Conservation (phyloP, 805 yeast species). For the Kuraishia floccosa region DNA sequence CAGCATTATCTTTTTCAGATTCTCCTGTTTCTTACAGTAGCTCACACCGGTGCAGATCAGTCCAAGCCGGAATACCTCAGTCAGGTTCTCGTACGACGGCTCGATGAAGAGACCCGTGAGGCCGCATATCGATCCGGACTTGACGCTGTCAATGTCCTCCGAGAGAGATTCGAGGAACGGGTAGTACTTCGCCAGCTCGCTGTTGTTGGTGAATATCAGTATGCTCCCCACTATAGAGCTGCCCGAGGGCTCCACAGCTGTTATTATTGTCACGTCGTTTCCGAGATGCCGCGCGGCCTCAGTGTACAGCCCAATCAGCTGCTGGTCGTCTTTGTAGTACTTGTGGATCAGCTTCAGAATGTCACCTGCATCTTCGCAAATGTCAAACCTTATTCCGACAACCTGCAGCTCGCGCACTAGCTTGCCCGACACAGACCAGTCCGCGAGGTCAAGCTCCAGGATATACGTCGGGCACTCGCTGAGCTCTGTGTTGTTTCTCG, state of each 20-base stretch:
- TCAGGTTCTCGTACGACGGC: slow-evolving; percentile 37
- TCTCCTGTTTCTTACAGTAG: slow-evolving; percentile 23
- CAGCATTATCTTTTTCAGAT: slow-evolving; percentile 6
- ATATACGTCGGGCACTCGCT: slow-evolving; percentile 12
- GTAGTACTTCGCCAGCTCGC: slow-evolving; percentile 31
- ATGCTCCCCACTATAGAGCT: slow-evolving; percentile 42
- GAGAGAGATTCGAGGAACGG: slow-evolving; percentile 38
- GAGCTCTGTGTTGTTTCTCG: slow-evolving; percentile 7
- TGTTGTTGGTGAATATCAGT: slow-evolving; percentile 32
- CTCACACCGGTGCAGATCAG: slow-evolving; percentile 45
- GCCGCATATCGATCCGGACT: slow-evolving; percentile 26
- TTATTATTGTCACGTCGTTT: slow-evolving; percentile 32
- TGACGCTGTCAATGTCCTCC: slow-evolving; percentile 5
- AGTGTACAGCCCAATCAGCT: slow-evolving; percentile 10
- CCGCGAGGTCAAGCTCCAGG: slow-evolving; percentile 27
- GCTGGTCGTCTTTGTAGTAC: slow-evolving; percentile 7
- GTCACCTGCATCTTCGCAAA: slow-evolving; percentile 31
- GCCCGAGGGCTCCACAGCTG: slow-evolving; percentile 41
- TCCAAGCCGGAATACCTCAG: slow-evolving; percentile 43
- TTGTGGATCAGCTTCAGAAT: slow-evolving; percentile 26
- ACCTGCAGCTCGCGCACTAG: slow-evolving; percentile 43
- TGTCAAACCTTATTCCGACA: slow-evolving; percentile 45
- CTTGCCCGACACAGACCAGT: slow-evolving; percentile 44
- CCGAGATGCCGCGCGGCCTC: slow-evolving; percentile 4
- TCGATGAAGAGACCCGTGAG: slow-evolving; percentile 42